Base-by-base conservation (phyloP, 306 rosid species). In the Prunus armeniaca region DNA sequence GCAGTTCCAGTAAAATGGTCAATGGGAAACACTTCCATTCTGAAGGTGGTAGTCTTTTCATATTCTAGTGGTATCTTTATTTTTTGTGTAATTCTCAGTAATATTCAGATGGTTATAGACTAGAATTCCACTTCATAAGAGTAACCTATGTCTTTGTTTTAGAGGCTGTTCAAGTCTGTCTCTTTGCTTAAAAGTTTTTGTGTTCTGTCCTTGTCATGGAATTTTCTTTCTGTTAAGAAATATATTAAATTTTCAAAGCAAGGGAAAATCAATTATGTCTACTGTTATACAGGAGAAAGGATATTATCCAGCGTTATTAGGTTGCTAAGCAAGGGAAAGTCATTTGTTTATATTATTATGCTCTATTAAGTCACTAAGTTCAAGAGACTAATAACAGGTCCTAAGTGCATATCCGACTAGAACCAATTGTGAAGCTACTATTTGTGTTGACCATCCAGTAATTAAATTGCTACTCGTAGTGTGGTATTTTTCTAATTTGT, bases 11-110 rank as follows among this genome's bases (percentile, higher is more conserved):
- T 25, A 49, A 72, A 62, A 28, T 61, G 67, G 70, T 38, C 62
- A 67, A 74, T 55, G 73, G 83, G 77, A 90, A 83, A 79, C 74
- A 41, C 60, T 57, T 70, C 75, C 68, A 4, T 69, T 34, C 80
- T 58, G 81, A 84, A 84, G 84, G 58, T 52, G 86, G 84, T 85
- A 82, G 46, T 30, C 49, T 51, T 64, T 75, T 78, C 50, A 15
- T 60, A 27, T n/a, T 73, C 50, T 67, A 76, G 79, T 27, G 45
- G 30, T 38, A 24, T 45, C 20, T 73, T 77, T 55, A 30, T 8
- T 75, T 65, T 25, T 72, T 70, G 45, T 45, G 14, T 65, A 69
- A 84, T 25, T 50, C 28, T 27, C 58, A 38, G 61, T 20, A 22
- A 1, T 43, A 24, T 58, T 56, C 27, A 8, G 45, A 17, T 61